A percentile compares a stretch with the other conserved stretches of the same genome.
These are phyloP conservation scores for Calonectria pteridis DNA, from an alignment of 2,329 filamentous ascomycete genomes.

Conservation along the genomic window DNA sequence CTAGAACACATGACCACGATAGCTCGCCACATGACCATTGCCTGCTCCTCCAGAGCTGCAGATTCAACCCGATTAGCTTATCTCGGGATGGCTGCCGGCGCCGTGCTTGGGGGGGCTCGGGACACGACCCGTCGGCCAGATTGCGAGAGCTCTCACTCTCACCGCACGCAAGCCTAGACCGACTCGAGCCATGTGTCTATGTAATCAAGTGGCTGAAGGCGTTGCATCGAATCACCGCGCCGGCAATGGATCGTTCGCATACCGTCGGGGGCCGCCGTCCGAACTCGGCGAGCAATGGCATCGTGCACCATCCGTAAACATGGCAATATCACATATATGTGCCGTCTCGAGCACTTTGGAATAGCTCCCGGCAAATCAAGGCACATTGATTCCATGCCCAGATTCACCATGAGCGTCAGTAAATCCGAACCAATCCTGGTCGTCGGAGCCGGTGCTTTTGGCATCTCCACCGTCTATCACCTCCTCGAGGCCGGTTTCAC, in stretches of 20 bases:
- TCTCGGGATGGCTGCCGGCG: neutral
- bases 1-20: constrained; percentile 1
- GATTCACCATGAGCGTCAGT: constrained; percentile 33
- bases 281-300: constrained; percentile 12
- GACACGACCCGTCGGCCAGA: neutral
- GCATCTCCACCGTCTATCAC: constrained; percentile 62
- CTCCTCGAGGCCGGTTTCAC: constrained; percentile 58
- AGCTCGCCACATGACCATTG: constrained; percentile 1
- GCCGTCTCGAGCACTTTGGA: neutral
- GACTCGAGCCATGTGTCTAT: neutral
- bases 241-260: constrained; percentile 4
- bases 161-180: neutral
- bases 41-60: neutral
- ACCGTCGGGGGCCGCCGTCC: constrained; percentile 14
- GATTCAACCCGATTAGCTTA: neutral
- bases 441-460: constrained; percentile 63
- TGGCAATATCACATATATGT: constrained; percentile 18
- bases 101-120: neutral
- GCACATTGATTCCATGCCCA: neutral
- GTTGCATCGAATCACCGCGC: neutral
- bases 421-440: constrained; percentile 49
- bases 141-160: neutral
- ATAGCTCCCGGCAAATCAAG: neutral
- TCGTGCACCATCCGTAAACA: neutral
- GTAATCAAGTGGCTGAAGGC: neutral